These are phyloP conservation scores for Skeletonema menzelii DNA, from an alignment of 108 stramenopile species.

Conservation along the genomic window DNA sequence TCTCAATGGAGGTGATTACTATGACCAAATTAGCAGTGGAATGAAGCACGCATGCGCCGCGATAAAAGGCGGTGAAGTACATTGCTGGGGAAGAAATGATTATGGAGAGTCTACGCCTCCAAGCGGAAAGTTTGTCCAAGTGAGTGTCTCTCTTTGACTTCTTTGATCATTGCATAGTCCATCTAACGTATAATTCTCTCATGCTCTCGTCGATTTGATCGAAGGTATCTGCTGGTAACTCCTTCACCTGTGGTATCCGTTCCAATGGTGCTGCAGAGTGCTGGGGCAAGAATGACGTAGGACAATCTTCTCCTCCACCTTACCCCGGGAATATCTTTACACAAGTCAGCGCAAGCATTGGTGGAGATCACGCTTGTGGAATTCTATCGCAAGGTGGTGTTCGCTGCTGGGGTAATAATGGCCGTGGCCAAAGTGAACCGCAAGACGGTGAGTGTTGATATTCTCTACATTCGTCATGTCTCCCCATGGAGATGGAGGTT, in stretches of 20 bases:
- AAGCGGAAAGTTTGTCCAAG: conserved; percentile 22
- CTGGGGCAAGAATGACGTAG: conserved; percentile 39
- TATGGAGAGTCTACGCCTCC: conserved; percentile 30
- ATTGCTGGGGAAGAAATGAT: conserved; percentile 42
- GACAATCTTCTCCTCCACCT: conserved; percentile 28
- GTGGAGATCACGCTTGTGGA: conserved; percentile 36
- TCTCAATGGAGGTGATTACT: conserved; percentile 16
- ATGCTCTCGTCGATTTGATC: not conserved
- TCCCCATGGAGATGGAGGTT: no score
- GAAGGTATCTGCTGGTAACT: conserved; percentile 36
- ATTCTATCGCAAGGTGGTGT: conserved; percentile 11
- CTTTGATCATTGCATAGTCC: not conserved
- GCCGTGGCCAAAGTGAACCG: conserved; percentile 27
- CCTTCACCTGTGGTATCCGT: conserved; percentile 32
- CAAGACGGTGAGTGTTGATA: conserved; percentile 31
- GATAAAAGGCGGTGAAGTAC: conserved; percentile 15
- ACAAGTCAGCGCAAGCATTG: conserved; percentile 29
- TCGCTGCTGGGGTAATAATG: conserved; percentile 44
- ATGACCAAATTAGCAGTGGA: conserved; percentile 40
- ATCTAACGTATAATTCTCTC: not conserved
- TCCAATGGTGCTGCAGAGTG: conserved; percentile 21
- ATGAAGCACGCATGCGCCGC: conserved; percentile 37
- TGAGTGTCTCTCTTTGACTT: conserved; percentile 1
- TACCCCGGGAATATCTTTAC: conserved; percentile 17
- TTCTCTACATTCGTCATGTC: no score